phyloP scores from a whole-genome alignment of 106 monocot species.

The Dioscorea zingiberensis region DNA sequence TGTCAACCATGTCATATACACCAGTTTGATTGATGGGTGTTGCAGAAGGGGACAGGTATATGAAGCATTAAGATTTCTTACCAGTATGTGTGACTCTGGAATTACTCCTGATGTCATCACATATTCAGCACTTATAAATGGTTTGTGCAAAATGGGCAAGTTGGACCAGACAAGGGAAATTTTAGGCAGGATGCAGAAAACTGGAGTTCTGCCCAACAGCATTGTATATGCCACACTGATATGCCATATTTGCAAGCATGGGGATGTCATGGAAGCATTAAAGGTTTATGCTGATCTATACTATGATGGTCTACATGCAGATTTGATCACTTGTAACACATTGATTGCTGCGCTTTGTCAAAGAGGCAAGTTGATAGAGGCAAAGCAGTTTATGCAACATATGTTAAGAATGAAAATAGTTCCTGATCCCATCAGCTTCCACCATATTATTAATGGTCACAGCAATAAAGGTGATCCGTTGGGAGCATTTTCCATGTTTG shows the following conservation, averaged over 20 bases:
- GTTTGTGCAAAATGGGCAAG: conserved; percentile 40
- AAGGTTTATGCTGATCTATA: conserved; percentile 38
- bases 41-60: conserved; percentile 34
- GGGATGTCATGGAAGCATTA: conserved; percentile 44
- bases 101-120: conserved; percentile 61
- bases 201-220: conserved; percentile 38
- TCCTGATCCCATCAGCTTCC: conserved; percentile 32
- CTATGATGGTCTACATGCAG: conserved; percentile 19
- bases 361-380: conserved; percentile 34
- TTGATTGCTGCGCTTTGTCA: conserved; percentile 47
- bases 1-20: conserved; percentile 47
- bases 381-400: conserved; percentile 57
- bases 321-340: conserved; percentile 38
- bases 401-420: conserved; percentile 50
- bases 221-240: conserved; percentile 49
- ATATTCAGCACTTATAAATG: conserved; percentile 64
- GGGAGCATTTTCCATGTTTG: conserved; percentile 43
- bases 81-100: conserved; percentile 35
- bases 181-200: conserved; percentile 51
- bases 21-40: conserved; percentile 58
- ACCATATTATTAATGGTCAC: conserved; percentile 50
- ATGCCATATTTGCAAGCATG: conserved; percentile 34
- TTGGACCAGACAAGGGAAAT: conserved; percentile 26
- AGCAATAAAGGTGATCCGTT: conserved; percentile 36
- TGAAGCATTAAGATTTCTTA: conserved; percentile 36